Conservation (phyloP, 2,329 filamentous ascomycete species). For the Alternaria longipes region DNA sequence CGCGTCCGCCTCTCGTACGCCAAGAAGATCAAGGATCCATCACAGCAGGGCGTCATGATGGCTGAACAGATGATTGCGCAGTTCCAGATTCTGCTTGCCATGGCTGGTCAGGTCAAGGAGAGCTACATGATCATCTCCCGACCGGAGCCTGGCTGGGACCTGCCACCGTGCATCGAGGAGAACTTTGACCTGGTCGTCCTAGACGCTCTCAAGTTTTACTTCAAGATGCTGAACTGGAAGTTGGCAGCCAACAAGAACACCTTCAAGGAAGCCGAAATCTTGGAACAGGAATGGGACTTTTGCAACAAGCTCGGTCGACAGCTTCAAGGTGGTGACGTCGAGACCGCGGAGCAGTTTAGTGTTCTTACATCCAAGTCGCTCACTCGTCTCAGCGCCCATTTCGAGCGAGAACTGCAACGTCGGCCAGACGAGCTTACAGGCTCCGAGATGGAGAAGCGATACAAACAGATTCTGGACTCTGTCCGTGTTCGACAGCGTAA, state of each 20-base stretch:
- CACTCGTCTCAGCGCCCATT: slow-evolving; percentile 85
- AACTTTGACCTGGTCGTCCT: slow-evolving; percentile 92
- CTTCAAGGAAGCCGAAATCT: slow-evolving; percentile 96
- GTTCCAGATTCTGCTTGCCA: slow-evolving; percentile 90
- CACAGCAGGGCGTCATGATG: slow-evolving; percentile 91
- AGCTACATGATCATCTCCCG: slow-evolving; percentile 85
- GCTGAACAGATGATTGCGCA: slow-evolving; percentile 98
- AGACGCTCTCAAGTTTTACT: slow-evolving; percentile 96
- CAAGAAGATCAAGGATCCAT: slow-evolving; percentile 93
- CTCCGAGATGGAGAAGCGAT: slow-evolving; percentile 93
- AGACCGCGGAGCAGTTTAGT: slow-evolving; percentile 97
- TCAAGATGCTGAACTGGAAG: slow-evolving; percentile 99
- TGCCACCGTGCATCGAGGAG: slow-evolving; percentile 96
- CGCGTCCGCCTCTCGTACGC: slow-evolving; percentile 90
- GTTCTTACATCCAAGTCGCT: slow-evolving; percentile 93
- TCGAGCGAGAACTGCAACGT: slow-evolving; percentile 87
- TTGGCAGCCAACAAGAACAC: slow-evolving; percentile 97
- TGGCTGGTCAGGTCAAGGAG: slow-evolving; percentile 91
- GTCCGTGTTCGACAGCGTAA: slow-evolving; percentile 96
- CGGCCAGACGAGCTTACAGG: slow-evolving; percentile 81
- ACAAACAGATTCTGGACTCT: slow-evolving; percentile 94
- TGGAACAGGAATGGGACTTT: slow-evolving; percentile 98
- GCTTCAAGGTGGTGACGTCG: slow-evolving; percentile 91
- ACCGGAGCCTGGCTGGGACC: slow-evolving; percentile 90
- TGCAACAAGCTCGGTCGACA: slow-evolving; percentile 92